Percentiles rank a stretch among this genome's conserved stretches.
Evolutionary conservation across 768 basidiomycete species (phyloP).

Genomic region (Boletellus emodensis): DNA sequence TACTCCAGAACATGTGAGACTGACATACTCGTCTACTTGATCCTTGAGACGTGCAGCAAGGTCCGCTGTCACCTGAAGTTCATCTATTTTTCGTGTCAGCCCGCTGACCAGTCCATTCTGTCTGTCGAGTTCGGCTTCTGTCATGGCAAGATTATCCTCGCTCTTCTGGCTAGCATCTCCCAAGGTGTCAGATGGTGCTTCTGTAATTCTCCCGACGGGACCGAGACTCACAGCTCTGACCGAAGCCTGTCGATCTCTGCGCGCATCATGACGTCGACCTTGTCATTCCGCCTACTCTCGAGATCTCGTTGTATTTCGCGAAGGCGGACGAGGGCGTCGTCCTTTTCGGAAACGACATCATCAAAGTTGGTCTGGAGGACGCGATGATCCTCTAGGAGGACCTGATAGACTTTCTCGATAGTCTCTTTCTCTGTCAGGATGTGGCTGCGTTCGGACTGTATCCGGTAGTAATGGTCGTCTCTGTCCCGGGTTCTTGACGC

Average conservation of each 20-base stretch:
- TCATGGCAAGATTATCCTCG: conserved; percentile 82
- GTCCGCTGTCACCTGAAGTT: conserved; percentile 73
- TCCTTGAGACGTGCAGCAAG: conserved; percentile 82
- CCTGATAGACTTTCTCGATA: conserved; percentile 75
- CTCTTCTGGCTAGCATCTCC: conserved; percentile 74
- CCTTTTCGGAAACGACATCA: conserved; percentile 72
- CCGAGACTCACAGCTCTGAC: conserved; percentile 70
- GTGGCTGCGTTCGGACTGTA: conserved; percentile 76
- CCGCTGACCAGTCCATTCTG: conserved; percentile 66
- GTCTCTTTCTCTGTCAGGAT: conserved; percentile 83
- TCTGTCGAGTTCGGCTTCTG: conserved; percentile 82
- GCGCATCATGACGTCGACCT: conserved; percentile 72
- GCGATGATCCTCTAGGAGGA: conserved; percentile 72
- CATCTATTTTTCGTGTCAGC: conserved; percentile 74
- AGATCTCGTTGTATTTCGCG: conserved; percentile 55
- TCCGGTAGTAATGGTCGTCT: conserved; percentile 85
- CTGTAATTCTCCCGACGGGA: not conserved
- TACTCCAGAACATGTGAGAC: not conserved
- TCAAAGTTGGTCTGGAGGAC: conserved; percentile 72
- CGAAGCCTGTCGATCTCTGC: conserved; percentile 81
- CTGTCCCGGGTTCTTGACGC: conserved; percentile 35
- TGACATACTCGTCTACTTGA: conserved; percentile 81
- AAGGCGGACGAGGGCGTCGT: conserved; percentile 65
- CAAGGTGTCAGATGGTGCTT: conserved; percentile 23
- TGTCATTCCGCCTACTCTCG: conserved; percentile 60